Base-by-base conservation (phyloP, 2,329 filamentous ascomycete species). In the Colletotrichum scovillei region DNA sequence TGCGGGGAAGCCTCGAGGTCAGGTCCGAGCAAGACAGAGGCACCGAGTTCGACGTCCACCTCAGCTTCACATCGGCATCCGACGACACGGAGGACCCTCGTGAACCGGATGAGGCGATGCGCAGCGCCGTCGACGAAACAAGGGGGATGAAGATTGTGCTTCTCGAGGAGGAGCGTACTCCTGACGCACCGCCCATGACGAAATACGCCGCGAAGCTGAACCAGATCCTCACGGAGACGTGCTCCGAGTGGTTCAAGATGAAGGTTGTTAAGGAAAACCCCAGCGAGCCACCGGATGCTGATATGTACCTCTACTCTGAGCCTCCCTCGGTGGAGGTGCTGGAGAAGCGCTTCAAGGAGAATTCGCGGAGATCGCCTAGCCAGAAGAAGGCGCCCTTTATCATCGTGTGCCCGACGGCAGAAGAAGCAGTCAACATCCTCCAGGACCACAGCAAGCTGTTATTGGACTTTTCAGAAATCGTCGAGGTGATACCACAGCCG, bases 1-100 rank as follows among this genome's bases (percentile, higher is more conserved):
- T 93, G 0, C 86, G 87, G 32, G 92, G 92, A 0, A 86, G 83
- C 7, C 89, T 93, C 56, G 85, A 89, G 9, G 85, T 93, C 42
- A 84, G 84, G 38, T 90, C 86, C 63, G 84, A 88, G 66, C 82
- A 85, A 11, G 85, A 86, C 2, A 83, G 86, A 49, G 91, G 91
- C 1, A 92, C 90, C 0, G 86, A 87, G 26, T 86, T 90, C 2
- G 84, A 83, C 11, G 85, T 90, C 8, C 84, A 81, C 3, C 76
- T 91, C 1, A 84, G 85, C 6, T 77, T 89, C 1, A 62, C 74
- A 3, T 64, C 74, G 0, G 78, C 69, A 11, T 11, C 56, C 1
- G 74, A 77, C 7, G 72, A 49, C 7, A 22, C 42, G 19, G 42
- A 75, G 1, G n/a, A 64, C 0, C 19, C 60, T 3, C 77, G 79